Evolutionary conservation across 805 yeast genomes (phyloP), one percentile per base, ranked within the genome.

Genomic region (Lipomyces sp.): DNA sequence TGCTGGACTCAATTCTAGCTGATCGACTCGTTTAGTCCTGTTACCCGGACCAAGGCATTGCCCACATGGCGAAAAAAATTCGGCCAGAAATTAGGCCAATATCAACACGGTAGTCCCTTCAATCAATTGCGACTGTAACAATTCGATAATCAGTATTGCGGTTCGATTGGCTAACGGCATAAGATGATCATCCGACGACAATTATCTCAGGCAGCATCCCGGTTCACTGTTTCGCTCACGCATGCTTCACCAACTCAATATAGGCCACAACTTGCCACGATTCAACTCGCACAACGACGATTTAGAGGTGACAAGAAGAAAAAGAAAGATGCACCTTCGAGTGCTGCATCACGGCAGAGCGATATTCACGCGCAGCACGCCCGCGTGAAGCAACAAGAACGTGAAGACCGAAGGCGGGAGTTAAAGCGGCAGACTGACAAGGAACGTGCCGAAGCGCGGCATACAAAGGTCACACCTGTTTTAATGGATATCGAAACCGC

Each of bases 401-500:
- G 77, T 10, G 73, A 73, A 60, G 75, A 72, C 67, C 66, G 70
- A 35, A 71, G 72, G 63, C 73, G 74, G 8, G 78, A 74, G 53
- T 63, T 64, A 57, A 72, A 72, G 50, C 63, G 68, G 53, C 67
- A 67, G 15, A 54, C 73, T 55, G 68, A 69, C 51, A 67, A 66
- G 58, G 73, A 75, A 62, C 72, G 75, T 62, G 64, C 74, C 32
- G 78, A 78, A 63, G 84, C 85, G 55, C 77, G 78, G 62, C 74
- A 72, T 50, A 75, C 87, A 76, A 67, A 83, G 82, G 65, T 79
- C 71, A 75, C 78, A 70, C 93, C 93, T 1, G 80, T 89, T 63
- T 88, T 86, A 75, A 86, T 90, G 89, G 68, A 62, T 59, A 82
- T 92, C 6, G 85, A 90, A 4, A 77, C 80, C 8, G 37, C 98